A percentile compares a stretch with the other conserved stretches of the same genome.
phyloP scores from a whole-genome alignment of 805 yeast genomes.

The Novakomyces olei region DNA sequence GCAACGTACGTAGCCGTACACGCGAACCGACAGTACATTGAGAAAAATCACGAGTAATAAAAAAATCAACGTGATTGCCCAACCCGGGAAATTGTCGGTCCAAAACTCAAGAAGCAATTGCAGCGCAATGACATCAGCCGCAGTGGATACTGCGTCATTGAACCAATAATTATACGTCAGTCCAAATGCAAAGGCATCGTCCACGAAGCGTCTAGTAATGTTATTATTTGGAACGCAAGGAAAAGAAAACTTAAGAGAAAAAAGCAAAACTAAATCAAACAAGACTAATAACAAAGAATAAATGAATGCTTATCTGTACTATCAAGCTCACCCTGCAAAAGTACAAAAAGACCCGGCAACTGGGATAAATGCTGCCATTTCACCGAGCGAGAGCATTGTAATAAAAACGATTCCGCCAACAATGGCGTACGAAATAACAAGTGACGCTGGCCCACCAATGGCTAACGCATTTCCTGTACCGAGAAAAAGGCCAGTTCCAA shows the following conservation, averaged over 20 bases:
- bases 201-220: constrained; percentile 41
- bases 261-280: too few relatives aligned
- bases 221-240: too few relatives aligned
- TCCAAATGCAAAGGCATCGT: constrained; percentile 48
- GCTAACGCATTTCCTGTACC: constrained; percentile 38
- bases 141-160: constrained; percentile 26
- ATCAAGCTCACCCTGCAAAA: too few relatives aligned
- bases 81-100: too few relatives aligned
- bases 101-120: constrained; percentile 1
- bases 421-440: constrained; percentile 27
- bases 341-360: constrained; percentile 39
- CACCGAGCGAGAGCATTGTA: constrained; percentile 32
- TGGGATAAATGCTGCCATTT: constrained; percentile 46
- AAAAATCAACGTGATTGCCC: too few relatives aligned
- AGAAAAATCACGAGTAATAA: too few relatives aligned
- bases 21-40: too few relatives aligned
- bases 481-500: constrained; percentile 58
- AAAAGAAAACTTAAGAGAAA: too few relatives aligned
- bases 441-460: constrained; percentile 31
- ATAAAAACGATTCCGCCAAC: constrained; percentile 31
- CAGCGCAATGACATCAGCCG: not conserved
- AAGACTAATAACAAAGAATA: too few relatives aligned
- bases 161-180: constrained; percentile 52
- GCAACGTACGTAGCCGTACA: too few relatives aligned
- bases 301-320: too few relatives aligned